Base-by-base conservation (phyloP, 1,284 basidiomycete genomes). In the Cutaneotrichosporon cavernicola region DNA sequence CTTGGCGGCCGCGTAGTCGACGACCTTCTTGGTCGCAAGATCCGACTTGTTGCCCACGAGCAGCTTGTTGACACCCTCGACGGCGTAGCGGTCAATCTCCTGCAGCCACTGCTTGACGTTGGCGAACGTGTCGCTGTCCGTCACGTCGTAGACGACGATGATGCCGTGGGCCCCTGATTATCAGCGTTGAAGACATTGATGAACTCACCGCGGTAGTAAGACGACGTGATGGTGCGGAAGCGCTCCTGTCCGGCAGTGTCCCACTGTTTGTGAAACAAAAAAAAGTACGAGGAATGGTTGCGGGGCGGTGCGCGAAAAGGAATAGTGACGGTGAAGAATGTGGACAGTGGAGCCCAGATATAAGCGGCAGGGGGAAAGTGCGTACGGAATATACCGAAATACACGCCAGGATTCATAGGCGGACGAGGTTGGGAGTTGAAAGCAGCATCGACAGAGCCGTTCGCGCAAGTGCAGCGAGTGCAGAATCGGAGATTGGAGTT, bases 51-150 rank as follows among this genome's bases (percentile, higher is more conserved):
- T 99, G 69, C 96, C 96, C 64, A 99, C 93, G 60, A 99, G 86
- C 57, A 99, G 83, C 84, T 97, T 97, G 87, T 97, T 97, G 67
- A 99, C 96, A 62, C 96, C 97, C 82, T 99, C 97, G 58, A 93
- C 95, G 66, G 97, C 97, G 81, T 99, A 98, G 76, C 96, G 89
- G 84, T 99, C 97, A 76, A 99, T 99, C 83, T 99, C 96, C 80
- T 97, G 94, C 65, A 99, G 87, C 97, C 97, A 99, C 81, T 97
- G 94, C 86, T 99, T 99, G 80, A 99, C 97, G 76, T 99, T 97
- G 75, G 90, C 89, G 52, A 65, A 83, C 82, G 71, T 79, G 90
- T 94, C 92, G 58, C 92, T 93, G 84, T 99, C 96, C 60, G 96
- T 99, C 56, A 99, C 96, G 82, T 99, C 97, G 85, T 99, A 99